Conservation (phyloP, 257 asterid genomes). For the Thymus mandschuricus region DNA sequence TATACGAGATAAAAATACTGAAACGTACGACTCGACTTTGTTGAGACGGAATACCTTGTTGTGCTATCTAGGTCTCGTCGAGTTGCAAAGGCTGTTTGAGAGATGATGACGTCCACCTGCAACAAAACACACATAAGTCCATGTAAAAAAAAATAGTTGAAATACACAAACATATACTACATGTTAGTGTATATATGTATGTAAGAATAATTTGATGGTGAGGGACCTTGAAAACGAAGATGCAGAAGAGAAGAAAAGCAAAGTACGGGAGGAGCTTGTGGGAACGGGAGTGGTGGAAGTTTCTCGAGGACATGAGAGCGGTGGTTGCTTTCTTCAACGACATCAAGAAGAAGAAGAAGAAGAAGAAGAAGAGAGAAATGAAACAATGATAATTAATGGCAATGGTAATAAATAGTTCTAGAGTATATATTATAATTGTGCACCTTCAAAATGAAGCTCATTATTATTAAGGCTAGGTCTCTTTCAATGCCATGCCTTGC, state of each 20-base stretch:
- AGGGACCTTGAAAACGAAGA: conserved; percentile 74
- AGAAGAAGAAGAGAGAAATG: conserved; percentile 1
- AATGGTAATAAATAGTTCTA: too few species aligned
- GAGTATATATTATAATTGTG: too few species aligned
- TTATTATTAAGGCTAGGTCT: too few species aligned
- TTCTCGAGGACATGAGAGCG: conserved; percentile 43
- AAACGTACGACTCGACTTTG: too few species aligned
- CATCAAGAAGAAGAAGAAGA: conserved; percentile 5
- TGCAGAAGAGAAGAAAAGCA: conserved; percentile 57
- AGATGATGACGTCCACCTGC: conserved; percentile 65
- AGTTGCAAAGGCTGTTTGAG: conserved; percentile 47
- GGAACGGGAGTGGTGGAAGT: conserved; percentile 43
- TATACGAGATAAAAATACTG: too few species aligned
- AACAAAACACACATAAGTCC: neutral
- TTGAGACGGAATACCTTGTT: conserved; percentile 31
- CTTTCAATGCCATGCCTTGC: too few species aligned
- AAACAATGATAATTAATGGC: neutral
- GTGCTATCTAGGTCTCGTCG: conserved; percentile 38
- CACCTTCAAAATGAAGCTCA: too few species aligned
- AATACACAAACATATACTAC: neutral
- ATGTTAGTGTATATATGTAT: neutral
- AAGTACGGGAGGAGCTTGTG: conserved; percentile 58
- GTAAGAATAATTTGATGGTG: neutral
- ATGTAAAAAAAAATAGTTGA: neutral
- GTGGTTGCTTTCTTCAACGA: neutral